Evolutionary conservation across 2,329 filamentous ascomycete genomes (phyloP).

Genomic region (Trichoderma sp.): DNA sequence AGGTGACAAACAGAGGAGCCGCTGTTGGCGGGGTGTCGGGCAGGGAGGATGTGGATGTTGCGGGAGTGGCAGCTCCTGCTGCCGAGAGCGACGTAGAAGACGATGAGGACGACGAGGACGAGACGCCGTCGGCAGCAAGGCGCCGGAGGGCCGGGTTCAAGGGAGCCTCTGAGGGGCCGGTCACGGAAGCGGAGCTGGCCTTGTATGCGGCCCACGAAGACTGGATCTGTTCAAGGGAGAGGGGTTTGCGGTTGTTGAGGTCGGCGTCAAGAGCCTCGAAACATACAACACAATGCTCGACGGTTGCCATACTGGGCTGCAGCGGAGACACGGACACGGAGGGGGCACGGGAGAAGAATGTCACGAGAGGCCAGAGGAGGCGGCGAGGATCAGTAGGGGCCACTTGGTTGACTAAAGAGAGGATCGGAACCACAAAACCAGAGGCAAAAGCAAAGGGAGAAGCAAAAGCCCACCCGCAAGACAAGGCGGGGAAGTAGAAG

Average conservation of each 20-base stretch:
- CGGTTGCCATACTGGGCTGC: conserved; percentile 66
- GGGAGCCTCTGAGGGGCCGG: conserved; percentile 14
- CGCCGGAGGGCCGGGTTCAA: conserved; percentile 44
- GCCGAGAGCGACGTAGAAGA: conserved; percentile 39
- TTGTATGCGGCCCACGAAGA: conserved; percentile 54
- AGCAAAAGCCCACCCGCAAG: neutral
- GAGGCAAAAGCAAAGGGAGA: neutral
- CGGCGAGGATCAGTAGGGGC: neutral
- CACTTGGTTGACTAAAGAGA: neutral
- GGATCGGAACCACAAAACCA: neutral
- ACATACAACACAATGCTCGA: conserved; percentile 85
- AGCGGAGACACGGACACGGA: conserved; percentile 1
- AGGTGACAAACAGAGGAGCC: conserved; percentile 88
- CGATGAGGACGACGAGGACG: conserved; percentile 36
- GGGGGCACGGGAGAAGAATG: neutral
- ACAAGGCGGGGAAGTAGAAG: conserved; percentile 4
- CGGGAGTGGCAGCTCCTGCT: conserved; percentile 45
- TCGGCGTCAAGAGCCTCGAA: conserved; percentile 82
- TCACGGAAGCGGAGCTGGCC: conserved; percentile 17
- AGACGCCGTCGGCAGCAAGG: conserved; percentile 34
- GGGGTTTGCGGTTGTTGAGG: conserved; percentile 66
- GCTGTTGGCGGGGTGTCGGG: conserved; percentile 40
- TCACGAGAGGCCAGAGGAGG: neutral
- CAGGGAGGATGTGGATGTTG: conserved; percentile 44
- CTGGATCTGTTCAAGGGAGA: conserved; percentile 68